Base-by-base conservation (phyloP, 1,139 yeast species). In the Diutina sp. region DNA sequence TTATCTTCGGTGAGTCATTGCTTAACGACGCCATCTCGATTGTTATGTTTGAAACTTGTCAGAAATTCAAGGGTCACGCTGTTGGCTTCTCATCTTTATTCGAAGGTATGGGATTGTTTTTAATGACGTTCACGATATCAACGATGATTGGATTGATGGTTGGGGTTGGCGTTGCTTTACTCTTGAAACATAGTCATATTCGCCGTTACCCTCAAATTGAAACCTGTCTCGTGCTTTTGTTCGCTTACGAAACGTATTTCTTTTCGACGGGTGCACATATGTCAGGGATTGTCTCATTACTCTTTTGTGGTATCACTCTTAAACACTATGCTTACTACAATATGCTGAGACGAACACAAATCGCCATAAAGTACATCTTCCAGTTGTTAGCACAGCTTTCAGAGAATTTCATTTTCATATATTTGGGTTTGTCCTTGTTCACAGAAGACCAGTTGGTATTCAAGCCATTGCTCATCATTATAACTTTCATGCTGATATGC, bases 1-100 rank as follows among this genome's bases (percentile, higher is more conserved):
- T 95, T 61, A 93, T 95, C 59, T 93, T 95, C 69, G 99, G 99
- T 54, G 99, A 95, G 70, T 88, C 97, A 5, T 75, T 95, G 61
- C 74, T 95, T 58, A 95, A 95, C 67, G 99, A 95, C 72, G 99
- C 99, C 51, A 95, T 95, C 60, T 91, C 98, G 60, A 95, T 95
- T 68, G 99, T 95, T 64, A 93, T 95, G 96, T 95, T 95, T 72
- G 99, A 95, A 73, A 95, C 99, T 0, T 91, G 98, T 66, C 98
- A 91, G 70, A 90, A 90, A 69, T 90, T 95, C 69, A 95, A 91
- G 65, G 98, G 96, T 50, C 87, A 89, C 64, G 71, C 72, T 0
- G 88, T 93, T 11, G 82, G 82, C 56, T 76, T 91, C 60, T 77
- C 90, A 7, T 86, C 93, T 18, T 72, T 93, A 56, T 90, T 95